Conservation (phyloP, 2,329 filamentous ascomycete genomes). For the Daldinia sp. region DNA sequence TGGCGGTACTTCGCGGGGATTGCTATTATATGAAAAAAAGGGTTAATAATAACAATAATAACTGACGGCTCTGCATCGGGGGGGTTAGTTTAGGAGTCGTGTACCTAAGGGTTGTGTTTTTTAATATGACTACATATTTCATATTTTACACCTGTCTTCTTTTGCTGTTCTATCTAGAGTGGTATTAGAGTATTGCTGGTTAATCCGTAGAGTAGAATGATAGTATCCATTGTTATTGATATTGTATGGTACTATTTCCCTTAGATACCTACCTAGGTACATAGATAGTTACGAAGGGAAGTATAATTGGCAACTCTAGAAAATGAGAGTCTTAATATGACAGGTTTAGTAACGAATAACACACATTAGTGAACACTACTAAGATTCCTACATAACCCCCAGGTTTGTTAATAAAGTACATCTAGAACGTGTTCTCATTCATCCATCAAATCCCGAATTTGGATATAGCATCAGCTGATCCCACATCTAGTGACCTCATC, state of each 20-base stretch:
- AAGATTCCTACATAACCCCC: no score
- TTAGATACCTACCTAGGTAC: no score
- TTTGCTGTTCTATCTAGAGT: background rate
- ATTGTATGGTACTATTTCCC: background rate
- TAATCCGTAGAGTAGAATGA: background rate
- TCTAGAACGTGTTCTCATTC: background rate
- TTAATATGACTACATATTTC: background rate
- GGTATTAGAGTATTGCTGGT: background rate
- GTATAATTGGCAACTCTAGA: no score
- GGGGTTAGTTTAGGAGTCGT: background rate
- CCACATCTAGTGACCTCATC: background rate
- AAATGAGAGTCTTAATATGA: no score
- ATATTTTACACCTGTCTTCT: background rate
- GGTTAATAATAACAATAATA: no score
- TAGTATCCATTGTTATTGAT: background rate
- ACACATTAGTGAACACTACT: no score
- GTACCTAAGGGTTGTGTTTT: background rate
- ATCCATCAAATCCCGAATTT: background rate
- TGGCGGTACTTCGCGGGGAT: conserved; percentile 54
- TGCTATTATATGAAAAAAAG: background rate
- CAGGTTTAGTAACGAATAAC: no score
- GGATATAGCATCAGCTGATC: background rate
- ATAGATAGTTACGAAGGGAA: no score
- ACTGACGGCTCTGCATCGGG: no score
- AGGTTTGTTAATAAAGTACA: background rate